Evolutionary conservation across 2,329 filamentous ascomycete genomes (phyloP).

Genomic region (Geosmithia morbida): DNA sequence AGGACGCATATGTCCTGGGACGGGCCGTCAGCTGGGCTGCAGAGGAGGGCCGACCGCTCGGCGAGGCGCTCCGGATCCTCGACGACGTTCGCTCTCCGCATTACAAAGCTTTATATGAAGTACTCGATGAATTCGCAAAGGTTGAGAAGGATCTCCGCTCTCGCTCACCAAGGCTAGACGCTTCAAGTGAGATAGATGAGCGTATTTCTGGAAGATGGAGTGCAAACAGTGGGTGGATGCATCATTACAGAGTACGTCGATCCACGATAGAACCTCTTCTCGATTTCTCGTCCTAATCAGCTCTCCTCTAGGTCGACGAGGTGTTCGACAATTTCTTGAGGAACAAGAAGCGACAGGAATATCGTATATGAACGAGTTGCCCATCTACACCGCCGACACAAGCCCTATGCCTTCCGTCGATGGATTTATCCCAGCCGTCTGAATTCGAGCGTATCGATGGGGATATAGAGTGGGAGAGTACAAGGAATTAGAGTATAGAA

Average conservation of each 20-base stretch:
- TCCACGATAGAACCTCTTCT: too few species aligned
- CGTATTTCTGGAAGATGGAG: conserved; percentile 7
- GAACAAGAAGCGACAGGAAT: not conserved
- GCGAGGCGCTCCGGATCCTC: conserved; percentile 10
- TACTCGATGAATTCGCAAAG: conserved; percentile 10
- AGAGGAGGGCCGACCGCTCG: conserved; percentile 4
- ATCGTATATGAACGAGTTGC: not conserved
- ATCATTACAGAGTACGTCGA: conserved; percentile 9
- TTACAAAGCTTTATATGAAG: conserved; percentile 11
- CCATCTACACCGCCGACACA: too few species aligned
- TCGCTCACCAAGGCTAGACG: conserved; percentile 6
- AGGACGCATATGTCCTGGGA: conserved; percentile 13
- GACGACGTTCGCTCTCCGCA: conserved; percentile 13
- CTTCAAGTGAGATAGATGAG: conserved; percentile 9
- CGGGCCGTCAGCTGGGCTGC: conserved; percentile 11
- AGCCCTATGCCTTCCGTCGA: too few species aligned
- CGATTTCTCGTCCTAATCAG: not conserved
- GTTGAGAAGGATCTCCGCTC: conserved; percentile 6
- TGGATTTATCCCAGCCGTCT: too few species aligned
- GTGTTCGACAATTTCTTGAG: not conserved
- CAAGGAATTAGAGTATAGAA: too few species aligned
- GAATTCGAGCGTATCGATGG: too few species aligned
- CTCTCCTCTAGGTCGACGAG: not conserved
- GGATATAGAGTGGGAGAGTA: too few species aligned
- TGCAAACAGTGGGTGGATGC: conserved; percentile 11